Evolutionary conservation across 2,329 filamentous ascomycete species (phyloP).

Genomic region (Dactylellina cionopaga): DNA sequence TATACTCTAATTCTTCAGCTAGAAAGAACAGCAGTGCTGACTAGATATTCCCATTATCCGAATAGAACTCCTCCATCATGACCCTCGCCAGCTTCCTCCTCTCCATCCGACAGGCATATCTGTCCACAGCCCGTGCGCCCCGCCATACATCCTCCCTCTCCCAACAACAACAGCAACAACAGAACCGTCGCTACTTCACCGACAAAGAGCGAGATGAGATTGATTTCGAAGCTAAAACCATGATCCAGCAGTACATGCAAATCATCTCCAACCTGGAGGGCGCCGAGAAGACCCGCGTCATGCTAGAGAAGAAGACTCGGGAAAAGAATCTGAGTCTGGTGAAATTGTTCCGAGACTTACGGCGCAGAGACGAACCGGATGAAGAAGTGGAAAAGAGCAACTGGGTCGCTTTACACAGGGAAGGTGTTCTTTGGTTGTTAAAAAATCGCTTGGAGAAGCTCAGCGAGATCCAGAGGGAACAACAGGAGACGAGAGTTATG

Average conservation of each 20-base stretch:
- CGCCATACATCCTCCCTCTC: slow-evolving; percentile 66
- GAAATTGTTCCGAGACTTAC: slow-evolving; percentile 74
- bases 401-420: slow-evolving; percentile 75
- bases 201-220: slow-evolving; percentile 86
- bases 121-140: slow-evolving; percentile 78
- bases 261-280: slow-evolving; percentile 82
- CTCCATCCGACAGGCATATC: slow-evolving; percentile 87
- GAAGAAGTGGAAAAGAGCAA: slow-evolving; percentile 76
- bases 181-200: slow-evolving; percentile 71
- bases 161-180: slow-evolving; percentile 63
- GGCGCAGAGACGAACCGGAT: slow-evolving; percentile 72
- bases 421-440: slow-evolving; percentile 85
- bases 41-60: too few relatives aligned
- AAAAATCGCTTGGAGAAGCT: slow-evolving; percentile 78
- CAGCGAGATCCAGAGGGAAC: slow-evolving; percentile 80
- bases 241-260: slow-evolving; percentile 84
- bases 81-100: slow-evolving; percentile 82
- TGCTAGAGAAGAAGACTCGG: slow-evolving; percentile 76
- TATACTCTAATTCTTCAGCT: slow-evolving; percentile 12
- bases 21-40: slow-evolving; percentile 55
- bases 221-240: slow-evolving; percentile 84
- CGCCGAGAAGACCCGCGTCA: slow-evolving; percentile 81
- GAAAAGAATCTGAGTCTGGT: slow-evolving; percentile 72
- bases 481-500: slow-evolving; percentile 90
- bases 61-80: slow-evolving; percentile 82